Evolutionary conservation across 2,329 filamentous ascomycete genomes (phyloP).

Genomic region (Myriosclerotinia scirpicola): DNA sequence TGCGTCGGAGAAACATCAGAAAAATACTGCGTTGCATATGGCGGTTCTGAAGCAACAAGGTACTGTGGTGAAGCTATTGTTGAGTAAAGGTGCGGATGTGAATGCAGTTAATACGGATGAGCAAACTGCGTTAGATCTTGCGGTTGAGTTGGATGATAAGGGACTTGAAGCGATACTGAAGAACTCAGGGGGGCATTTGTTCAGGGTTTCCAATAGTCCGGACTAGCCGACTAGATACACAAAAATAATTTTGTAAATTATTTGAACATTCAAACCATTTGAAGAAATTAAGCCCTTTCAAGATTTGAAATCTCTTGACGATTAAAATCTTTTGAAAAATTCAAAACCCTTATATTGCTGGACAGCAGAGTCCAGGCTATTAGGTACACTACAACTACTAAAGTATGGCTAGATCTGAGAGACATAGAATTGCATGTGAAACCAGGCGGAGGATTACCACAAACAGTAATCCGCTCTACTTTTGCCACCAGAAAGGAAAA

Average conservation of each 20-base stretch:
- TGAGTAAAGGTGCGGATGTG: not conserved
- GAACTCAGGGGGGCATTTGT: not conserved
- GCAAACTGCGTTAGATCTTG: not conserved
- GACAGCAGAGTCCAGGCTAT: too few relatives aligned
- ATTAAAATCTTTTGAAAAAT: too few relatives aligned
- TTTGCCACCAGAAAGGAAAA: not conserved
- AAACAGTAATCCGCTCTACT: not conserved
- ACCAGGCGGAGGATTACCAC: not conserved
- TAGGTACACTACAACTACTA: too few relatives aligned
- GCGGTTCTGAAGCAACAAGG: not conserved
- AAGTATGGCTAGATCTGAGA: too few relatives aligned
- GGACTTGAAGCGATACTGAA: not conserved
- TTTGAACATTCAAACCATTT: too few relatives aligned
- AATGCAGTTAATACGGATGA: not conserved
- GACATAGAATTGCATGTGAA: not conserved
- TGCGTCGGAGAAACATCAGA: not conserved
- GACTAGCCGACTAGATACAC: too few relatives aligned
- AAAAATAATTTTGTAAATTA: too few relatives aligned
- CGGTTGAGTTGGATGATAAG: not conserved
- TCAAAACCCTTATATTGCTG: too few relatives aligned
- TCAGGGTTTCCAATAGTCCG: not conserved
- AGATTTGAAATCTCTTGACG: too few relatives aligned
- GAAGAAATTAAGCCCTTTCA: too few relatives aligned
- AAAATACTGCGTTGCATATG: not conserved
- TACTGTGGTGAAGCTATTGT: not conserved